Evolutionary conservation across 2,329 filamentous ascomycete genomes (phyloP), one percentile per base, ranked within the genome.

Genomic region (Grosmannia clavigera): DNA sequence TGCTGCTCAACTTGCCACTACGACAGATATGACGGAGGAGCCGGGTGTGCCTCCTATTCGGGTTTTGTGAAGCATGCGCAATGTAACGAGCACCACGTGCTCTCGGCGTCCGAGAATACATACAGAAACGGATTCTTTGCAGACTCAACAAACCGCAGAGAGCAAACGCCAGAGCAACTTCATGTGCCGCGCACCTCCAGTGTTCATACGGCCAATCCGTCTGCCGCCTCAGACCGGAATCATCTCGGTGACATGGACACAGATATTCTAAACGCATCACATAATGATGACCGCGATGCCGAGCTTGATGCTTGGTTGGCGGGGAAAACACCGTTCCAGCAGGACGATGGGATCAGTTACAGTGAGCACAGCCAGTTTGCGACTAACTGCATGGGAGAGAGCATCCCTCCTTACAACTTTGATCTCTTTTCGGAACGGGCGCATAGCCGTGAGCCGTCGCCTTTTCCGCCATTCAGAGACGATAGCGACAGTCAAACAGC

Each of bases 161-260:
- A 27, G 16, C 27, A 22, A 11, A 10, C 29, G 14, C 22, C 48
- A 14, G 38, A n/a, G 2, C 46, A 35, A 3, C 2, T n/a, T 7
- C 25, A 50, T 19, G 35, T 52, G 35, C 59, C 61, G 7, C 58
- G 61, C n/a, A 64, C 58, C 1, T 63, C 63, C 9, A 61, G 63
- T 27, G 61, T 63, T 14, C 58, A 61, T 51, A 64, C 62, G 3
- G 56, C 46, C n/a, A 64, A 62, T 22, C 60, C 61, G 3, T 48
- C 60, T 0, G n/a, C 35, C 5, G 31, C 50, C 1, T 61, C 59
- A 0, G 59, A 61, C 31, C 19, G n/a, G 4, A 3, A 25, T 40
- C 12, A 35, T 35, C 10, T 14, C 5, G 4, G 35, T 14, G 25
- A 5, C n/a, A 3, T 11, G 29, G 1, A 31, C 5, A 16, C 7